phyloP scores from a whole-genome alignment of 768 basidiomycete genomes.

The Pulveroboletus ravenelii region DNA sequence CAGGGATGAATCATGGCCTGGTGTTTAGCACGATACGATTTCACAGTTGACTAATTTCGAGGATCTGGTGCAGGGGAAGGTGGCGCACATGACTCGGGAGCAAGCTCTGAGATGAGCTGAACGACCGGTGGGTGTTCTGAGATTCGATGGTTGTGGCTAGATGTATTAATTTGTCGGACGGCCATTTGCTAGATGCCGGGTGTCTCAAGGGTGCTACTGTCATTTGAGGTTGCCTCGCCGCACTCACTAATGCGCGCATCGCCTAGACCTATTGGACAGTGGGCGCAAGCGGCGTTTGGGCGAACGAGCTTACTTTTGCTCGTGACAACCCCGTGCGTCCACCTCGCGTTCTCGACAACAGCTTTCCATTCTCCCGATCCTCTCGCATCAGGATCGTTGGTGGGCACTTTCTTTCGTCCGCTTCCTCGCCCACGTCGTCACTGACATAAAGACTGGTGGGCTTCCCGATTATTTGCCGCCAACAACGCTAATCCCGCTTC shows the following conservation, averaged over 20 bases:
- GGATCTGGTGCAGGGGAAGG: conserved; percentile 46
- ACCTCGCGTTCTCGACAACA: not conserved
- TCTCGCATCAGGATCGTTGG: conserved; percentile 49
- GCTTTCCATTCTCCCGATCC: not conserved
- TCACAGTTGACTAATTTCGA: conserved; percentile 48
- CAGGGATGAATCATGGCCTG: conserved; percentile 57
- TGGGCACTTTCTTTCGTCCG: conserved; percentile 64
- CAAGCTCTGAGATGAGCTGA: conserved; percentile 43
- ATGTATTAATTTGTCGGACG: conserved; percentile 30
- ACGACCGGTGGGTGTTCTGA: not conserved
- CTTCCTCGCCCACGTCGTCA: conserved; percentile 41
- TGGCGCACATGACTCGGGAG: conserved; percentile 42
- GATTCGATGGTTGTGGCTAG: not conserved
- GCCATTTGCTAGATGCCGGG: conserved; percentile 35
- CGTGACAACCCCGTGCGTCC: conserved; percentile 15
- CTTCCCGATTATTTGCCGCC: not conserved
- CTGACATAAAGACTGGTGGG: conserved; percentile 45
- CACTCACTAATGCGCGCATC: not conserved
- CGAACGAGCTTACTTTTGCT: conserved; percentile 23
- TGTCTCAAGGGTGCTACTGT: conserved; percentile 29
- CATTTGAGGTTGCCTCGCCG: not conserved
- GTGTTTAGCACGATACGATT: conserved; percentile 60
- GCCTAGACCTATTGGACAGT: conserved; percentile 60
- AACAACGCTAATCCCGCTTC: conserved; percentile 28
- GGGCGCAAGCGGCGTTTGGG: conserved; percentile 40